Conservation (phyloP, 1,284 basidiomycete genomes). For the Papiliotrema terrestris region DNA sequence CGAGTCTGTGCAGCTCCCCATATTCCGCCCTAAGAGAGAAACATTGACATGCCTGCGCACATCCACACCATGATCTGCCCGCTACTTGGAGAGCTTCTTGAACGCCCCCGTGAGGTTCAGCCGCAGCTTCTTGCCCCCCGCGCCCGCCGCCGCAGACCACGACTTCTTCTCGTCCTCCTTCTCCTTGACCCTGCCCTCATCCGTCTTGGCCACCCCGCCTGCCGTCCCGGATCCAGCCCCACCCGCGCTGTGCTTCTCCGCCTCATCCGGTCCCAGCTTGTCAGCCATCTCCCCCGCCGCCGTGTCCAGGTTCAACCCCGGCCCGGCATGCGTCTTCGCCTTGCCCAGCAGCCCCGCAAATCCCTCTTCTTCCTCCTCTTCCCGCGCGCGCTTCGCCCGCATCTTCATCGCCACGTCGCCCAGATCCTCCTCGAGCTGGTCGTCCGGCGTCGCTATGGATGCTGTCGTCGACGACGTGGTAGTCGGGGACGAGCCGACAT, state of each 20-base stretch:
- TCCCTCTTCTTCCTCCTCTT: constrained; percentile 67
- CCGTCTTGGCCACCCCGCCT: not conserved
- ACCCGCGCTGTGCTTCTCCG: not conserved
- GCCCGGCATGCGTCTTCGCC: not conserved
- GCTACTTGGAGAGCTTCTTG: not conserved
- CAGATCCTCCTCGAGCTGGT: constrained; percentile 34
- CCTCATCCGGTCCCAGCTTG: not conserved
- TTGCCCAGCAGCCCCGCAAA: constrained; percentile 28
- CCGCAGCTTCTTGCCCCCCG: not conserved
- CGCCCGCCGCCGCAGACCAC: constrained; percentile 12
- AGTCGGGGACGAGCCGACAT: not conserved
- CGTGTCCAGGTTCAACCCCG: not conserved
- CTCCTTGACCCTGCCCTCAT: not conserved
- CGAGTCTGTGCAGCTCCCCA: not conserved
- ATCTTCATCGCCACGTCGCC: constrained; percentile 52
- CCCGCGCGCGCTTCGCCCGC: constrained; percentile 67
- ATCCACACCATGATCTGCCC: not conserved
- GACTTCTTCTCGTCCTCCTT: constrained; percentile 22
- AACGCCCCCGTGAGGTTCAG: too few species aligned
- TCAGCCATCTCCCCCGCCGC: not conserved
- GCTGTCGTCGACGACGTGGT: not conserved
- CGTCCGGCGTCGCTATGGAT: not conserved
- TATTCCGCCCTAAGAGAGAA: too few species aligned
- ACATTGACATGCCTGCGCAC: too few species aligned
- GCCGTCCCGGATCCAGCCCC: not conserved